These are phyloP conservation scores for Phaeolepiota aurea DNA, from an alignment of 768 basidiomycete species.

Conservation along the genomic window DNA sequence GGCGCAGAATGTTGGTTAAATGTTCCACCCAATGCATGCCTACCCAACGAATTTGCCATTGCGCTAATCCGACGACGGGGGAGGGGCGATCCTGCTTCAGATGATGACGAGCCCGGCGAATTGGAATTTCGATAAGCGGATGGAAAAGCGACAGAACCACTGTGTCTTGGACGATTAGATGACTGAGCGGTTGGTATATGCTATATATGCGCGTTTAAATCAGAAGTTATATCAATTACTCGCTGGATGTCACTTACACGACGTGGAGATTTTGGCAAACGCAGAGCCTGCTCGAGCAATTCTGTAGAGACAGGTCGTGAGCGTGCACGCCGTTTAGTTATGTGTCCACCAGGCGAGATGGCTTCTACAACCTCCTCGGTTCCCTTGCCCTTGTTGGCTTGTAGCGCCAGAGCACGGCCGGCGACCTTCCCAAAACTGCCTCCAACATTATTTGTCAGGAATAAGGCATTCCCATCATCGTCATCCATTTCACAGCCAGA, in stretches of 20 bases:
- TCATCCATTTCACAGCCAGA: constrained; percentile 45
- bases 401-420: constrained; percentile 5
- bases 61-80: constrained; percentile 45
- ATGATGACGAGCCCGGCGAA: constrained; percentile 32
- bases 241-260: constrained; percentile 29
- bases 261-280: constrained; percentile 33
- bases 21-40: background rate
- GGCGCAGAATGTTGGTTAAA: constrained; percentile 7
- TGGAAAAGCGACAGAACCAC: constrained; percentile 30
- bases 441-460: constrained; percentile 19
- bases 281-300: constrained; percentile 42
- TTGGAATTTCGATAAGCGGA: constrained; percentile 31
- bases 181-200: no score
- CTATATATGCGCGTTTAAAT: background rate
- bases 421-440: constrained; percentile 7
- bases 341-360: constrained; percentile 70
- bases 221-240: background rate
- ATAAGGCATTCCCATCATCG: constrained; percentile 26
- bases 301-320: constrained; percentile 66
- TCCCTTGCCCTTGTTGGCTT: constrained; percentile 25
- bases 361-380: constrained; percentile 58
- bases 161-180: constrained; percentile 16
- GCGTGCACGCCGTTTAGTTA: constrained; percentile 67
- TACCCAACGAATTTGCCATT: constrained; percentile 6
- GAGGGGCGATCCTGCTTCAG: constrained; percentile 44